These are phyloP conservation scores for Lablab purpureus DNA, from an alignment of 306 rosid species.

Conservation along the genomic window DNA sequence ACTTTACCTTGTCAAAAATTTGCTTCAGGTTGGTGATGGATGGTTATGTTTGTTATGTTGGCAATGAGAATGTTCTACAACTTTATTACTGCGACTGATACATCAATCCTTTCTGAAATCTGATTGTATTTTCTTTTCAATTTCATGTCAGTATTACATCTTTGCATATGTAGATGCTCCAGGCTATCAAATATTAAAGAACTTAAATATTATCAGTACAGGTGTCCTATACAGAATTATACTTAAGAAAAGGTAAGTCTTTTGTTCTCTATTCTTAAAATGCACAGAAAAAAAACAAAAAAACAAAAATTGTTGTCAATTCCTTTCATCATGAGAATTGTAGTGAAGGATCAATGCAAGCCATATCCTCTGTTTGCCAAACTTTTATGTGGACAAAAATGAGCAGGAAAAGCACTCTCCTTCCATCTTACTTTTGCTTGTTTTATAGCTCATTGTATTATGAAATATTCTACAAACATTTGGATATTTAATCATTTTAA, in stretches of 20 bases:
- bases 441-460: constrained; percentile 11
- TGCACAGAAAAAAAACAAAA: neutral
- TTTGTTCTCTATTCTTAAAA: constrained; percentile 11
- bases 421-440: constrained; percentile 6
- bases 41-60: constrained; percentile 22
- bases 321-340: constrained; percentile 35
- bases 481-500: constrained; percentile 14
- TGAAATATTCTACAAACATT: neutral
- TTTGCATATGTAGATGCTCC: constrained; percentile 98
- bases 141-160: constrained; percentile 85
- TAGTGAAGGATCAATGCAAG: constrained; percentile 26
- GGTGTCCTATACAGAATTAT: constrained; percentile 90
- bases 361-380: constrained; percentile 5
- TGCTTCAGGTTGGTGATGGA: constrained; percentile 83
- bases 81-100: constrained; percentile 21
- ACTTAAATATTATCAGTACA: constrained; percentile 89
- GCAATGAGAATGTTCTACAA: constrained; percentile 9
- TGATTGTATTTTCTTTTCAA: constrained; percentile 43
- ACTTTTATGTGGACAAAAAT: constrained; percentile 27
- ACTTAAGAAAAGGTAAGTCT: constrained; percentile 79
- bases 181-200: constrained; percentile 94
- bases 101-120: constrained; percentile 37
- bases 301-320: neutral
- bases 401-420: constrained; percentile 6
- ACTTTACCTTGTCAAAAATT: constrained; percentile 89